Evolutionary conservation across 2,329 filamentous ascomycete genomes (phyloP), one percentile per base, ranked within the genome.

Genomic region (Tolypocladium sp.): DNA sequence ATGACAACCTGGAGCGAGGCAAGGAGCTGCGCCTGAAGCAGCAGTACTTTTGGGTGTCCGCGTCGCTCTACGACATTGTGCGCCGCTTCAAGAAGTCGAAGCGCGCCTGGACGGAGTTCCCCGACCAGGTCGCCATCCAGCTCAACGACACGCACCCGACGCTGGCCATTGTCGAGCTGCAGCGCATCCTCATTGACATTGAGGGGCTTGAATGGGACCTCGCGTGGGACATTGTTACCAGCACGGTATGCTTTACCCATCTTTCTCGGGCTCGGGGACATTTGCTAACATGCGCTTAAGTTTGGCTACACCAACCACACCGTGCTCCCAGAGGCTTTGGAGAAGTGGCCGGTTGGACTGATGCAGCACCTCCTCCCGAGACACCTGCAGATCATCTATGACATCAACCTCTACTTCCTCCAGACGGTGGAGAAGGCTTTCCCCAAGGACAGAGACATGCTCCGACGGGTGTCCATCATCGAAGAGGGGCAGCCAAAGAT

Each of bases 281-380:
- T 68, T 63, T 30, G n/a, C 56, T 30, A 4, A 53, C 42, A n/a
- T 10, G 20, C 17, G 13, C 30, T n/a, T 5, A 63, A 81, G 76
- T 99, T 99, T 70, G 91, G 93, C 64, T 99, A 99, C 79, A 97
- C 94, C 64, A 99, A 99, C 76, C 94, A 99, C 76, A 99, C 94
- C 0, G 94, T 99, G 58, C 86, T 99, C 56, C 93, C 94, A 0
- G 94, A 99, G 75, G 94, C 94, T 33, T 79, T 97, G 54, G 94
- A 99, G 83, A 99, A 97, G 77, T 99, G 94, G 94, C 92, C 93
- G 2, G 93, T 99, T 41, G 89, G 91, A 53, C 78, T 99, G 60
- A 77, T 99, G 69, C 92, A 97, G 76, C 89, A 97, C 69, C 84
- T 99, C 30, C 85, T 99, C 20, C 94, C 94, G 25, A 88, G 94